Percentiles rank a stretch among this genome's conserved stretches.
These are phyloP conservation scores for Clathrospora elynae DNA, from an alignment of 2,329 filamentous ascomycete genomes.

Conservation along the genomic window DNA sequence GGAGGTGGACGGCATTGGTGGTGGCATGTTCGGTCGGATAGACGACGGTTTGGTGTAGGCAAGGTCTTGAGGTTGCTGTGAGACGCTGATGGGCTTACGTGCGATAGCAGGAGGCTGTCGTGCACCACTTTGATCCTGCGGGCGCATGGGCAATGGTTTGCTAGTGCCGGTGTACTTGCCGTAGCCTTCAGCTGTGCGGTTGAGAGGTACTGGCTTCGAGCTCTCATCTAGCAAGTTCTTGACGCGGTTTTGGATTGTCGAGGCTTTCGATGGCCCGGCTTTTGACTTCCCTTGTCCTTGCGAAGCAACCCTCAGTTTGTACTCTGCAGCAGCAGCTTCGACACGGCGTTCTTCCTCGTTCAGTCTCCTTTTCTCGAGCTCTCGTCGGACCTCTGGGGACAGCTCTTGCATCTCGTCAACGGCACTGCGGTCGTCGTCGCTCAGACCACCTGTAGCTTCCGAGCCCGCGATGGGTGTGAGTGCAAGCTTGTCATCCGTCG, in stretches of 20 bases:
- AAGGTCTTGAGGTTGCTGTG: conserved; percentile 28
- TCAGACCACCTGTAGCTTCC: conserved; percentile 70
- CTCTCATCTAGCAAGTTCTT: conserved; percentile 84
- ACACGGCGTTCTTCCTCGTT: conserved; percentile 90
- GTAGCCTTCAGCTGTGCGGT: conserved; percentile 84
- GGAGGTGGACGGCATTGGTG: conserved; percentile 35
- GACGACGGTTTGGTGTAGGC: conserved; percentile 35
- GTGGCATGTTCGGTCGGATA: conserved; percentile 29
- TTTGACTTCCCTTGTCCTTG: conserved; percentile 57
- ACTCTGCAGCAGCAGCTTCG: conserved; percentile 85
- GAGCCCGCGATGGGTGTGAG: conserved; percentile 75
- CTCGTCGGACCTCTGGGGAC: conserved; percentile 85
- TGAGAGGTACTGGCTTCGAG: conserved; percentile 55
- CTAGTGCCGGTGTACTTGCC: conserved; percentile 73
- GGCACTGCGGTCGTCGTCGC: conserved; percentile 69
- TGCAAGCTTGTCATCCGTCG: conserved; percentile 29
- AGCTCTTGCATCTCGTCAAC: conserved; percentile 72
- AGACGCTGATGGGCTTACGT: conserved; percentile 56
- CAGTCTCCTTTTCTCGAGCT: conserved; percentile 80
- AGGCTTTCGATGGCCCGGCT: conserved; percentile 63
- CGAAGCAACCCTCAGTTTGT: conserved; percentile 73
- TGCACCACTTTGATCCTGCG: conserved; percentile 32
- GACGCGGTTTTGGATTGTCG: conserved; percentile 90
- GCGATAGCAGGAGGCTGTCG: conserved; percentile 35
- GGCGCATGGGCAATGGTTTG: conserved; percentile 39